Evolutionary conservation across 2,329 filamentous ascomycete genomes (phyloP), one percentile per base, ranked within the genome.

Genomic region (Camillea tinctor): DNA sequence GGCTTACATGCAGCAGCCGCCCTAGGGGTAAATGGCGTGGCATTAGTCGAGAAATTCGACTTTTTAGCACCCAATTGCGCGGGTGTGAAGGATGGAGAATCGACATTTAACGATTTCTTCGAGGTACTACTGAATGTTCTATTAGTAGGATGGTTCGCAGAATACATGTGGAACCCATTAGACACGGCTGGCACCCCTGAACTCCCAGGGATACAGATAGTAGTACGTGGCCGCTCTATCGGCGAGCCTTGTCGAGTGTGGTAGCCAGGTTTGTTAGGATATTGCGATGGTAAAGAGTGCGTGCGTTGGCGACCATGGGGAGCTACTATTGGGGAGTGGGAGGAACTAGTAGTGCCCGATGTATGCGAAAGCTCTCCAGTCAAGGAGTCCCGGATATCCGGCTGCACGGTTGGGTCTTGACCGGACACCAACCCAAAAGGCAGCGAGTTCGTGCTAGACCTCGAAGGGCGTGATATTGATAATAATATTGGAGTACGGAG

Each of bases 61-160:
- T 90, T 90, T 75, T 92, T 92, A 22, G 78, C 72, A 1, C 78
- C 76, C 50, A 82, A 66, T 60, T 77, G 76, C 15, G 85, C 80
- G 5, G 94, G 94, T 0, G 92, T 97, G 74, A 99, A 99, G 53
- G 94, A 92, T 13, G 95, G 94, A 8, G 95, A 98, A 71, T 98
- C 95, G 71, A 97, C 95, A 75, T 96, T 99, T 67, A 99, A 83
- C 24, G 89, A 82, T 75, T 93, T 95, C 76, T 92, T 92, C 22
- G 80, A 72, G 61, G 81, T 83, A 60, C 71, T 73, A 64, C 51
- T 53, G 53, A 40, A 55, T 26, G 44, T 57, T 26, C 11, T 65
- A 64, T 74, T 66, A 75, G 73, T 54, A 68, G 60, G 44, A 23
- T 56, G 22, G 36, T 30, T 19, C 21, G 22, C 52, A 58, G 30